Evolutionary conservation across 2,329 filamentous ascomycete genomes (phyloP), one percentile per base, ranked within the genome.

Genomic region (Dactylellina leptospora): DNA sequence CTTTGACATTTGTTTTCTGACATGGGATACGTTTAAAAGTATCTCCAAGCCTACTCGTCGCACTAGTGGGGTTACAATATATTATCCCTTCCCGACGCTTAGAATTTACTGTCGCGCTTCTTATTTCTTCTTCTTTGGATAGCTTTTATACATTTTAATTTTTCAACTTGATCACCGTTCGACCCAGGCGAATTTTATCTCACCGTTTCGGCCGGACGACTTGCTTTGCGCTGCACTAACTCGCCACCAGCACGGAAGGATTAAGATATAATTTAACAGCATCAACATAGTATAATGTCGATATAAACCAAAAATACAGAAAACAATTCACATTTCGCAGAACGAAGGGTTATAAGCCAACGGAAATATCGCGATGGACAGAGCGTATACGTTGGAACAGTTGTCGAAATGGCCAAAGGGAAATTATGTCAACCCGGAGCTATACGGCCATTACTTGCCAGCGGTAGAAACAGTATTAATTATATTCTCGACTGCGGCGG

Each of bases 271-370:
- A n/a, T n/a, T n/a, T n/a, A n/a, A n/a, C n/a, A n/a, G n/a, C n/a
- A n/a, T n/a, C n/a, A n/a, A n/a, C n/a, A n/a, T 47, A 64, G 51
- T 53, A 64, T 40, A 18, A 72, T 72, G 68, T 54, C 68, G 53
- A 72, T 27, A 50, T 72, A 72, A 47, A 9, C 22, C 11, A 5
- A 30, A 18, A 38, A 11, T 10, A n/a, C 33, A n/a, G 33, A 10
- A 38, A n/a, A 2, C 33, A n/a, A n/a, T 38, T 38, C 16, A 38
- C 33, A 38, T 38, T 38, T 33, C 16, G 33, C 33, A 38, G 16
- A 11, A 33, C 28, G 28, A 6, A 5, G 5, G 28, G 28, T 5
- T 33, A 33, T 11, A 11, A 33, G 28, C 5, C 28, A 5, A 71
- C 40, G 54, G 20, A 22, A 53, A 55, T 44, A 18, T 22, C n/a